These are phyloP conservation scores for Chenopodium quinoa DNA, from an alignment of 148 eudicot genomes.

Conservation along the genomic window DNA sequence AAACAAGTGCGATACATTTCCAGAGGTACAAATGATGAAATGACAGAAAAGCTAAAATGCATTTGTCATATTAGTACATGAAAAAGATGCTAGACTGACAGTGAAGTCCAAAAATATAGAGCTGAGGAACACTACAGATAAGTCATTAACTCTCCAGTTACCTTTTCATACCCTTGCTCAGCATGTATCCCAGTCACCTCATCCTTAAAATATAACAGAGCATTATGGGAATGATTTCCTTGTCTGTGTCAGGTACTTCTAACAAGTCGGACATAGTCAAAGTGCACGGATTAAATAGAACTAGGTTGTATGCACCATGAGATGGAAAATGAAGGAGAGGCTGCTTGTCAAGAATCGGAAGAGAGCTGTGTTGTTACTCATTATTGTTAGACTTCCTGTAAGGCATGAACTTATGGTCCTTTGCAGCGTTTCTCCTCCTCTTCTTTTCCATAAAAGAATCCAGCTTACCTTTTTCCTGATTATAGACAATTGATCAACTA, in stretches of 20 bases:
- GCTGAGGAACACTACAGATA: too few relatives aligned
- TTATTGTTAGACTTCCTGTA: conserved; percentile 55
- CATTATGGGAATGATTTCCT: neutral
- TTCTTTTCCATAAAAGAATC: conserved; percentile 69
- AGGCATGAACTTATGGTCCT: conserved; percentile 83
- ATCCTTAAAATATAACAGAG: neutral
- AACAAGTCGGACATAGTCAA: neutral
- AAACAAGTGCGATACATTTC: too few relatives aligned
- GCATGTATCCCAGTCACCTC: neutral
- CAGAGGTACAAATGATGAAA: neutral
- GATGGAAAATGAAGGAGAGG: neutral
- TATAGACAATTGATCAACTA: neutral
- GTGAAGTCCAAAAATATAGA: neutral
- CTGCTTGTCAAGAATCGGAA: neutral
- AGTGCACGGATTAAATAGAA: neutral
- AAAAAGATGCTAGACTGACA: neutral
- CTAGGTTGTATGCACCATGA: neutral
- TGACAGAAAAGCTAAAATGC: neutral
- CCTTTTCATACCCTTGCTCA: neutral
- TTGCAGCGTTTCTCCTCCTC: conserved; percentile 72
- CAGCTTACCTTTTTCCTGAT: conserved; percentile 76
- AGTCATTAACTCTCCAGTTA: too few relatives aligned
- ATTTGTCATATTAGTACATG: neutral
- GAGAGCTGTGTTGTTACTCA: conserved; percentile 8
- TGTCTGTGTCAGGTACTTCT: neutral